These are phyloP conservation scores for Chlorella sp. DNA, from an alignment of 139 green algal genomes.

Conservation along the genomic window DNA sequence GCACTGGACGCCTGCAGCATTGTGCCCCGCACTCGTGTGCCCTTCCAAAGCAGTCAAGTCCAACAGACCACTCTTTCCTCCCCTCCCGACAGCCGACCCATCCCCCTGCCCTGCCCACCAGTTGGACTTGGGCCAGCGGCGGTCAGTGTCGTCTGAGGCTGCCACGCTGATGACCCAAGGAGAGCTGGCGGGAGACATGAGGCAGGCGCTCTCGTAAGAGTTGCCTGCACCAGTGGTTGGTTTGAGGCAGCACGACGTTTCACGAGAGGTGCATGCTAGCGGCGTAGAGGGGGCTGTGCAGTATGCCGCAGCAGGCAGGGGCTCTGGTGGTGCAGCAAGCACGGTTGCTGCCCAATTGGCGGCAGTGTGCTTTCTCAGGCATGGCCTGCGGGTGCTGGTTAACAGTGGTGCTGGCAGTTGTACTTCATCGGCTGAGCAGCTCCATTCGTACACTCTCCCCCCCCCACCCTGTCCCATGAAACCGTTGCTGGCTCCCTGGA, in stretches of 20 bases:
- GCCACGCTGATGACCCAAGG: conserved; percentile 61
- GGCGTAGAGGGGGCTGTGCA: background rate
- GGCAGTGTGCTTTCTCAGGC: too few relatives aligned
- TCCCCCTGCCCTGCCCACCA: conserved; percentile 28
- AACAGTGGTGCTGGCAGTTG: too few relatives aligned
- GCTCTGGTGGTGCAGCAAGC: too few relatives aligned
- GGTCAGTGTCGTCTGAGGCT: conserved; percentile 45
- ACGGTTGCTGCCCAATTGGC: too few relatives aligned
- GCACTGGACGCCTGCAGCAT: background rate
- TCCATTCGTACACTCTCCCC: too few relatives aligned
- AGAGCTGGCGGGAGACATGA: conserved; percentile 53
- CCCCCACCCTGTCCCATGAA: too few relatives aligned
- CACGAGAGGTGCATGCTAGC: too few relatives aligned
- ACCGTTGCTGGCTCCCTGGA: too few relatives aligned
- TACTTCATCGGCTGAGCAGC: too few relatives aligned
- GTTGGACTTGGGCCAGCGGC: conserved; percentile 23
- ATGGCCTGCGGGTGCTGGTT: too few relatives aligned
- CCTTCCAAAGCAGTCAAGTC: background rate
- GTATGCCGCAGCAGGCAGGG: too few relatives aligned
- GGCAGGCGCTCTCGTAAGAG: conserved; percentile 62
- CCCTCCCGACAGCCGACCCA: background rate
- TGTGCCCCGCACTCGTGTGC: background rate
- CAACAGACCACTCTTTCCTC: background rate
- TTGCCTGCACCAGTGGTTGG: conserved; percentile 63
- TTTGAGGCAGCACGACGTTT: too few relatives aligned